These are phyloP conservation scores for Narthecium ossifragum DNA, from an alignment of 106 monocot species.

Conservation along the genomic window DNA sequence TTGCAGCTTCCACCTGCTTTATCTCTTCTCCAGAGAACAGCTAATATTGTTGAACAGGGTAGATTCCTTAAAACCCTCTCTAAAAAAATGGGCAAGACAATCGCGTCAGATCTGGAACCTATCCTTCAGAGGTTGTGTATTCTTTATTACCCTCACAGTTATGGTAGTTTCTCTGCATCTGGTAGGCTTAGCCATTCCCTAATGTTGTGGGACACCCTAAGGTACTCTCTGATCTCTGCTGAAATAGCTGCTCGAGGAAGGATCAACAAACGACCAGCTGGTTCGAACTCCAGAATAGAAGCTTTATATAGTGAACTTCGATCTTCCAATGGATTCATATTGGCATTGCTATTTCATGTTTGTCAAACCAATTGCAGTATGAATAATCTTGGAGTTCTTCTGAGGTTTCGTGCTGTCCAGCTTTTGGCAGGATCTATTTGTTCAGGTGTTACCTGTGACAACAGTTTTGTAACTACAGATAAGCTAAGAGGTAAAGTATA, in stretches of 20 bases:
- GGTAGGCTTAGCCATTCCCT: conserved; percentile 47
- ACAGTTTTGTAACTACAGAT: conserved; percentile 19
- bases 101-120: conserved; percentile 44
- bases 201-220: conserved; percentile 75
- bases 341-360: conserved; percentile 44
- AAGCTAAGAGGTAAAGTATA: conserved; percentile 36
- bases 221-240: conserved; percentile 60
- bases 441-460: conserved; percentile 40
- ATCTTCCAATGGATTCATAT: conserved; percentile 58
- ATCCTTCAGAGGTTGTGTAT: conserved; percentile 41
- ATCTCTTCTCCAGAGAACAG: conserved; percentile 52
- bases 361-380: conserved; percentile 43
- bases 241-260: conserved; percentile 82
- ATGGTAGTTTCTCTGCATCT: conserved; percentile 24
- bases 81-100: conserved; percentile 22
- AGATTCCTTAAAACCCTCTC: conserved; percentile 32
- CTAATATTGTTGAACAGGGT: conserved; percentile 36
- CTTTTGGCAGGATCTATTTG: conserved; percentile 61
- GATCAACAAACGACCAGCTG: conserved; percentile 9
- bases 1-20: conserved; percentile 45
- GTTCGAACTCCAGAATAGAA: conserved; percentile 27
- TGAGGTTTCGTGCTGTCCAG: conserved; percentile 69
- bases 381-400: conserved; percentile 40
- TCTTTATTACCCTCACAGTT: conserved; percentile 46
- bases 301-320: conserved; percentile 47